Evolutionary conservation across 2,329 filamentous ascomycete genomes (phyloP).

Genomic region (Fusarium temperatum): DNA sequence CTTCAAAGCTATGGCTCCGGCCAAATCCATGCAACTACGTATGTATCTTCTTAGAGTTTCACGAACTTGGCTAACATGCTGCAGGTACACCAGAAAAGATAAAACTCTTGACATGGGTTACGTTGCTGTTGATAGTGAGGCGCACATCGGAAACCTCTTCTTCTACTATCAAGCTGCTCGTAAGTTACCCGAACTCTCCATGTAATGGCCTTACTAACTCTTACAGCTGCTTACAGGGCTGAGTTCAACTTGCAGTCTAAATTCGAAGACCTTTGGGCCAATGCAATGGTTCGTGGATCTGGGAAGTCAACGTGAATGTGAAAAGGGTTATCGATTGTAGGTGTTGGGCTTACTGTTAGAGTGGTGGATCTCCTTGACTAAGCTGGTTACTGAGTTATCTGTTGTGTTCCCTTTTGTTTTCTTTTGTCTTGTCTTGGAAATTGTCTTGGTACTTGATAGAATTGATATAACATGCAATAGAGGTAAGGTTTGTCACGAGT

Average conservation of each 20-base stretch:
- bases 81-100: neutral
- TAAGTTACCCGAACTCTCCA: too few relatives aligned
- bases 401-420: too few relatives aligned
- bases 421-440: accelerated
- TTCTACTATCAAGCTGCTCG: neutral
- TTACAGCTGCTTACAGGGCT: too few relatives aligned
- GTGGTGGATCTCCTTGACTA: neutral
- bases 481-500: neutral
- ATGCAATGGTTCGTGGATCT: too few relatives aligned
- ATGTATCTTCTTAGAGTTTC: too few relatives aligned
- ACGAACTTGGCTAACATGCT: neutral
- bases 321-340: too few relatives aligned
- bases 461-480: neutral
- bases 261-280: too few relatives aligned
- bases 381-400: accelerated
- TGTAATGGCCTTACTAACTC: too few relatives aligned
- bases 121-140: neutral
- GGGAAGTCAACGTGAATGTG: too few relatives aligned
- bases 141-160: neutral
- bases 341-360: too few relatives aligned
- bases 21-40: neutral
- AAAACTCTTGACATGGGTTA: neutral
- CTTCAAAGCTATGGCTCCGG: neutral
- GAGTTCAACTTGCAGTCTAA: too few relatives aligned
- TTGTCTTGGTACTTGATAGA: neutral